phyloP scores from a whole-genome alignment of 345 rosid species.

The Limnanthes douglasii region DNA sequence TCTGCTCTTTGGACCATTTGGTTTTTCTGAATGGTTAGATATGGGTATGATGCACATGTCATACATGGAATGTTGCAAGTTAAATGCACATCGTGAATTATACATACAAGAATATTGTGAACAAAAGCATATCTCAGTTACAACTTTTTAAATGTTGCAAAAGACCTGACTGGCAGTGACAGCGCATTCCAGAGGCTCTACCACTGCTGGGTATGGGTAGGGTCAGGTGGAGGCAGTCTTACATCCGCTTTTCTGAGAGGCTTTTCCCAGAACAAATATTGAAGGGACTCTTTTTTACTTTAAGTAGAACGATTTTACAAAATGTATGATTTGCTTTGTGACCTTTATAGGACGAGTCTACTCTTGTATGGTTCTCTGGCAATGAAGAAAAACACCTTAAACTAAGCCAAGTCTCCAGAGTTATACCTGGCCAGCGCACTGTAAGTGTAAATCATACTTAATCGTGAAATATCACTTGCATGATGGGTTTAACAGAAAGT shows the following conservation, averaged over 20 bases:
- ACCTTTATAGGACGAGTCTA: conserved; percentile 54
- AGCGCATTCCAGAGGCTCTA: not conserved
- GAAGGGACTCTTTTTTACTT: too few relatives aligned
- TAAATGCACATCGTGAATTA: not conserved
- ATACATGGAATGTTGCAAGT: too few relatives aligned
- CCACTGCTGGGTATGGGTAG: not conserved
- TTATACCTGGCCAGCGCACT: conserved; percentile 71
- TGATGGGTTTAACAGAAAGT: not conserved
- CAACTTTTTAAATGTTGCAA: not conserved
- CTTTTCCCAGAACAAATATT: not conserved
- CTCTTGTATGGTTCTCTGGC: conserved; percentile 68
- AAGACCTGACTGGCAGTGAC: not conserved
- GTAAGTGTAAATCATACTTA: conserved; percentile 23
- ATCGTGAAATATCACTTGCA: conserved; percentile 3
- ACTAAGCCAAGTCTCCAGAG: conserved; percentile 55
- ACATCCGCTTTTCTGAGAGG: not conserved
- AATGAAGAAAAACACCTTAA: conserved; percentile 57
- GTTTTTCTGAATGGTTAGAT: not conserved
- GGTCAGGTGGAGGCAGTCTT: not conserved
- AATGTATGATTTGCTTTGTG: conserved; percentile 3
- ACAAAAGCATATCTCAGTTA: not conserved
- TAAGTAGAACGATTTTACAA: not conserved
- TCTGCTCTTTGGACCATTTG: not conserved
- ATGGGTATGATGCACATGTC: not conserved
- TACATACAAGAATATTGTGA: not conserved